Base-by-base conservation (phyloP, 164 flowering plant genomes). In the Euptelea pleiosperma region DNA sequence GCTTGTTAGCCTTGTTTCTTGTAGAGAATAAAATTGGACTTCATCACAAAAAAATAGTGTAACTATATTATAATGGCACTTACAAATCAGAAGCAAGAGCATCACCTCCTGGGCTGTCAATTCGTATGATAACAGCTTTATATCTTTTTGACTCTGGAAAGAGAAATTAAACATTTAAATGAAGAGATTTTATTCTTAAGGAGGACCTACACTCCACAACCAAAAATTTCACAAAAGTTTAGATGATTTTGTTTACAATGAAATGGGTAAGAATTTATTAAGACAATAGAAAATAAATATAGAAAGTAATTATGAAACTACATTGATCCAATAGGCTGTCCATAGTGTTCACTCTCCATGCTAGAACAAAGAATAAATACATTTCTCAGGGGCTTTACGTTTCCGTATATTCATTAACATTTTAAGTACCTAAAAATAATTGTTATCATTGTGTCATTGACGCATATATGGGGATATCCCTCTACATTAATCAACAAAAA, bases 11-110 rank as follows among this genome's bases (percentile, higher is more conserved):
- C n/a, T n/a, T n/a, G 42, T 29, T 48, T 5, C 44, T 24, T 5
- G 6, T 6, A 28, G 9, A 26, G n/a, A 26, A 40, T 37, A 28
- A 39, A 24, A 25, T 42, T 4, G 15, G 16, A 41, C 42, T 15
- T 31, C 24, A 58, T 16, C 35, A 22, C 37, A 37, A 47, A n/a
- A 30, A 30, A 37, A 30, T 16, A 22, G 30, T 44, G 49, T 19
- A 50, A 21, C 39, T 4, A 16, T 37, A 35, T 24, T 58, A 62
- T 11, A 24, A 30, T 11, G 18, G n/a, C 61, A 79, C 98, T 87
- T 83, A 92, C 98, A 92, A 75, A 70, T 89, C 98, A 75, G 95
- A 92, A 73, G 98, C 96, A 79, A 92, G 95, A 69, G 98, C 98
- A 87, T 89, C 98, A 67, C 98, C 96, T 72, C 98, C 98, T 66